Percentiles rank a stretch among this genome's conserved stretches.
Evolutionary conservation across 371 early-diverging fungal genomes (phyloP).

Genomic region (Rhizopus delemar): DNA sequence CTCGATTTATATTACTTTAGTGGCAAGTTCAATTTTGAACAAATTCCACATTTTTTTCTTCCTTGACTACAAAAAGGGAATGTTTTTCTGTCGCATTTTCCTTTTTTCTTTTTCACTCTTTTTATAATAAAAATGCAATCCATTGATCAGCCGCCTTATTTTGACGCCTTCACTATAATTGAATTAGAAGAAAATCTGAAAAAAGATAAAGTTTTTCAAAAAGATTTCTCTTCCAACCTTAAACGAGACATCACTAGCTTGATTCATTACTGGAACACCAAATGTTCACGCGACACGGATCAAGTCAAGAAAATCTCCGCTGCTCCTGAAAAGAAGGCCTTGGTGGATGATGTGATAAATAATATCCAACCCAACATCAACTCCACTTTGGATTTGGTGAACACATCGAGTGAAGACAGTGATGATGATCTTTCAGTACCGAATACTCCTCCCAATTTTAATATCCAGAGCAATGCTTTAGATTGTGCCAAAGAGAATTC

Average conservation of each 20-base stretch:
- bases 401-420: too few relatives aligned
- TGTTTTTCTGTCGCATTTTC: neutral
- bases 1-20: slow-evolving; percentile 42
- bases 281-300: neutral
- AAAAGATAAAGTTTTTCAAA: neutral
- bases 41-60: slow-evolving; percentile 26
- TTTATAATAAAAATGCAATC: slow-evolving; percentile 3
- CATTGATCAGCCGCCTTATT: neutral
- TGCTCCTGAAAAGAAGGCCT: too few relatives aligned
- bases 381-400: too few relatives aligned
- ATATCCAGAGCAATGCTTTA: too few relatives aligned
- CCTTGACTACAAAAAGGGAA: neutral
- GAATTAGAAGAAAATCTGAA: neutral
- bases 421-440: too few relatives aligned
- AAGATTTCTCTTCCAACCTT: neutral
- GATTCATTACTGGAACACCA: neutral
- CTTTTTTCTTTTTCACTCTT: slow-evolving; percentile 4
- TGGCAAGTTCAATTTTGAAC: slow-evolving; percentile 17
- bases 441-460: too few relatives aligned
- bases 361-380: too few relatives aligned
- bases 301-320: neutral
- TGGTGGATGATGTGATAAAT: too few relatives aligned
- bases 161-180: neutral
- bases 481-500: too few relatives aligned
- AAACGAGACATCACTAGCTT: neutral